These are phyloP conservation scores for Trichoderma orchidacearum DNA, from an alignment of 495 filamentous ascomycete species.

Conservation along the genomic window DNA sequence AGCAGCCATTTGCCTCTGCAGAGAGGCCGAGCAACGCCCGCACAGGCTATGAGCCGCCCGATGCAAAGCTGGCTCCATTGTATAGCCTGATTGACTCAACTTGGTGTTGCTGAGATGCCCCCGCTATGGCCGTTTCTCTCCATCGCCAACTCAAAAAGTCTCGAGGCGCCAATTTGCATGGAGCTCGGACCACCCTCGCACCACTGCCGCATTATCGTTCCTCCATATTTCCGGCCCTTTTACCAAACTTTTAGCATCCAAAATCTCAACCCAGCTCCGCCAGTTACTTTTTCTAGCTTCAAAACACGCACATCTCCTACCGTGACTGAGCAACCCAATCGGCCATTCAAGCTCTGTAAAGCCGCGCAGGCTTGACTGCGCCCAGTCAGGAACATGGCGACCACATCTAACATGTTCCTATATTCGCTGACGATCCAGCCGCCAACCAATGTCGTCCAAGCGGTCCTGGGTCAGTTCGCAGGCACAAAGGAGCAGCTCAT, in stretches of 20 bases:
- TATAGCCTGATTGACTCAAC: neutral
- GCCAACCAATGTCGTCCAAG: constrained; percentile 76
- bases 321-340: constrained; percentile 2
- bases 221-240: neutral
- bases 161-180: neutral
- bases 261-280: neutral
- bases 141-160: neutral
- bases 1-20: neutral
- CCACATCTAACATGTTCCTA: constrained; percentile 94
- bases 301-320: neutral
- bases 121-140: neutral
- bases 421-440: constrained; percentile 91
- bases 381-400: constrained; percentile 60
- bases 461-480: constrained; percentile 84
- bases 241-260: constrained; percentile 4
- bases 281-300: neutral
- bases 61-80: constrained; percentile 1
- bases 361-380: constrained; percentile 40
- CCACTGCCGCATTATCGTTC: constrained; percentile 1
- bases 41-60: constrained; percentile 1
- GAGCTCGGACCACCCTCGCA: constrained; percentile 1
- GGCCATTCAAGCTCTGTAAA: neutral
- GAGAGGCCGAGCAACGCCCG: neutral
- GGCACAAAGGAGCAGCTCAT: constrained; percentile 95
- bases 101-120: neutral